Evolutionary conservation across 2,329 filamentous ascomycete species (phyloP), one percentile per base, ranked within the genome.

Genomic region (Furcasterigmium sp.): DNA sequence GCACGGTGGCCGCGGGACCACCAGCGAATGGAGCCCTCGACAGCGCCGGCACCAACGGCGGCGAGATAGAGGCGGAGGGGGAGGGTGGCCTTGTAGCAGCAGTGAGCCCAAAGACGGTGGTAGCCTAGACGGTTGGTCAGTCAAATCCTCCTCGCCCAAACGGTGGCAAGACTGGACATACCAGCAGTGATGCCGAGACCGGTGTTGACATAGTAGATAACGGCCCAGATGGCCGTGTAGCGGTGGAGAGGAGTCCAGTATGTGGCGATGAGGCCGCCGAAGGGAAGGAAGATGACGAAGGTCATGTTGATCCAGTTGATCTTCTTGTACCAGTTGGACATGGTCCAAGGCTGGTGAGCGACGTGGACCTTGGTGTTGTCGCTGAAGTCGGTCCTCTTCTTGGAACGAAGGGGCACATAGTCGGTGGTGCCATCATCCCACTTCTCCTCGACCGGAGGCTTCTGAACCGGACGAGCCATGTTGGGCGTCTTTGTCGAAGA

Each of bases 291-390:
- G 52, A 94, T 65, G 62, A 95, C 91, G 62, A 95, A 78, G 49
- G 75, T 77, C 50, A 87, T 83, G 65, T 95, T 95, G 53, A 95
- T 76, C 89, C 90, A 95, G 76, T 95, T 90, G 73, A 95, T 78
- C 62, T 95, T 90, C 70, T 91, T 85, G 70, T 90, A 83, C 87
- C 87, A 93, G 73, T 95, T 95, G 57, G 75, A 71, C 66, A 74
- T 76, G 47, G 87, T 95, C 55, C 94, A 84, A 45, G 86, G 85
- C 50, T 80, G 79, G 51, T 94, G 89, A 51, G 87, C 82, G 67
- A 95, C 93, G 67, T 95, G 89, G 58, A 84, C 78, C 71, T 94
- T 95, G n/a, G n/a, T n/a, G 72, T 84, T 72, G 46, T 62, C 35
- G 72, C 84, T 72, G 46, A 62, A 36, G 47, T 82, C 77, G 52